Evolutionary conservation across 345 rosid genomes (phyloP).

Genomic region (Citrus inodora): DNA sequence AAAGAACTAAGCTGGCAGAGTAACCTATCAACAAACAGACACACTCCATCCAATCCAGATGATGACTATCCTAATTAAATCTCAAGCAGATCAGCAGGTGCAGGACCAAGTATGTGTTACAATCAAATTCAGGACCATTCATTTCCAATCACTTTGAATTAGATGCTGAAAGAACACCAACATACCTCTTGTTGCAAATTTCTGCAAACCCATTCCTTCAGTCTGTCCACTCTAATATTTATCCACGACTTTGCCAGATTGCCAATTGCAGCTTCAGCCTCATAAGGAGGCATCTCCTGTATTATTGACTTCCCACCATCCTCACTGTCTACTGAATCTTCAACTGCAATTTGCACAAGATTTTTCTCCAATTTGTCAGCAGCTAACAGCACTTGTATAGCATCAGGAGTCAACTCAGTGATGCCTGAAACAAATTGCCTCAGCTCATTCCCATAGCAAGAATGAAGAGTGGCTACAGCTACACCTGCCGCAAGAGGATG

Average conservation of each 20-base stretch:
- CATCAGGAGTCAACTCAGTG: slow-evolving; percentile 84
- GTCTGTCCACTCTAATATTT: slow-evolving; percentile 66
- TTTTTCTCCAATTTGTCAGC: slow-evolving; percentile 96
- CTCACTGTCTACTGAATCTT: slow-evolving; percentile 91
- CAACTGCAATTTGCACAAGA: slow-evolving; percentile 97
- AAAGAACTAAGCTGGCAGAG: neutral
- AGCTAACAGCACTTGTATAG: slow-evolving; percentile 82
- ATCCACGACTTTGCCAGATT: slow-evolving; percentile 83
- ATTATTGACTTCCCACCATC: slow-evolving; percentile 98
- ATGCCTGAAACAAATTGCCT: slow-evolving; percentile 68
- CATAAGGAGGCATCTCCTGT: slow-evolving; percentile 97
- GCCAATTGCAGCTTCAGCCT: slow-evolving; percentile 76
- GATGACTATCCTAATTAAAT: neutral
- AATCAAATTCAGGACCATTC: neutral
- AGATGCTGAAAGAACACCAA: neutral
- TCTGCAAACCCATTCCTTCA: slow-evolving; percentile 84
- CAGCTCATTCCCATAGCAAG: slow-evolving; percentile 72
- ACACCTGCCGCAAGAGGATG: slow-evolving; percentile 91
- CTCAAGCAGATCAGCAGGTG: neutral
- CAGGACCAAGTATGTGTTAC: neutral
- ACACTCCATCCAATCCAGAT: neutral
- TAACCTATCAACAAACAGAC: neutral
- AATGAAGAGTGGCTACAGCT: slow-evolving; percentile 95
- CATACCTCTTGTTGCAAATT: slow-evolving; percentile 86
- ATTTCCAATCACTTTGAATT: neutral